Percentiles rank a stretch among this genome's conserved stretches.
Evolutionary conservation across 441 rosid genomes (phyloP).

Genomic region (Hypseocharis bilobata): DNA sequence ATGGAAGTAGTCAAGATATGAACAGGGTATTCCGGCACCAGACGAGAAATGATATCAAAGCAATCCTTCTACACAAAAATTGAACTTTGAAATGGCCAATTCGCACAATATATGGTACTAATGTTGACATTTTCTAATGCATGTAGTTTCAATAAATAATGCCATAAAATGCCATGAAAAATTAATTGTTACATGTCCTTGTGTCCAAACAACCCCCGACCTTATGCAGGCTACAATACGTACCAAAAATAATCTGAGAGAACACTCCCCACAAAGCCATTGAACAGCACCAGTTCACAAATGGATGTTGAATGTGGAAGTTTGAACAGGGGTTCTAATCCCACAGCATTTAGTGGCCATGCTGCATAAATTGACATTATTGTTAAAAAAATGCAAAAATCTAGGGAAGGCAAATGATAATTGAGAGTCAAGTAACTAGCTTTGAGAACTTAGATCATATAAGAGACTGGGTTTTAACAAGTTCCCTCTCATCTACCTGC

Average conservation of each 20-base stretch:
- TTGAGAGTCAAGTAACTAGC: not conserved
- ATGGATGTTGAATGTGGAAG: slow-evolving; percentile 40
- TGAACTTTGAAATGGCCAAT: not conserved
- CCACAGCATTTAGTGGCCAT: slow-evolving; percentile 45
- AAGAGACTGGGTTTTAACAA: not conserved
- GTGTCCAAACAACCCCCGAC: not conserved
- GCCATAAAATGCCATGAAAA: too few species aligned
- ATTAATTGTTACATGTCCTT: not conserved
- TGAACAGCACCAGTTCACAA: slow-evolving; percentile 36
- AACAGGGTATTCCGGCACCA: not conserved
- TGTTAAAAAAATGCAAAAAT: not conserved
- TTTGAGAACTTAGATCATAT: not conserved
- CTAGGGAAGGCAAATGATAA: not conserved
- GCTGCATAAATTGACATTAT: slow-evolving; percentile 28
- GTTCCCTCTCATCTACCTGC: not conserved
- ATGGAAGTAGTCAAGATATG: not conserved
- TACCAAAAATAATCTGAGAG: slow-evolving; percentile 57
- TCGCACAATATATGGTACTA: not conserved
- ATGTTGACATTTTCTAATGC: not conserved
- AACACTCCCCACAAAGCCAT: slow-evolving; percentile 45
- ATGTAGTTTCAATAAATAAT: not conserved
- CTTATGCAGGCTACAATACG: not conserved
- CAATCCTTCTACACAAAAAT: not conserved
- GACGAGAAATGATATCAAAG: not conserved
- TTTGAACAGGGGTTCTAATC: slow-evolving; percentile 43